Evolutionary conservation across 352 stramenopile species (phyloP).

Genomic region (Pythium volutum): DNA sequence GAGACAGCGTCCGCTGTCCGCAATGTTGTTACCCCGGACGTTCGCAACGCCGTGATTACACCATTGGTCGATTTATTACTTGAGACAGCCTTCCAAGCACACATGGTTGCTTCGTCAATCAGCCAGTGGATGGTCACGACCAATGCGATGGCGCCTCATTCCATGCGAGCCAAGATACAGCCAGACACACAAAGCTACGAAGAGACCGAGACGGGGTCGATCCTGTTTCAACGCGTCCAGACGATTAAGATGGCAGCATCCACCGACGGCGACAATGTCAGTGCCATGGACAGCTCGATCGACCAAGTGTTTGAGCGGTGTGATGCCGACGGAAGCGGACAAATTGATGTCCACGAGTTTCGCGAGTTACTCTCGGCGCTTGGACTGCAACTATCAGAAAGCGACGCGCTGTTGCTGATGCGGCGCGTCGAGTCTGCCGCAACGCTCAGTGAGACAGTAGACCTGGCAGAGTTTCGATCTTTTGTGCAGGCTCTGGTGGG

Average conservation of each 20-base stretch:
- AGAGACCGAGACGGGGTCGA: conserved; percentile 10
- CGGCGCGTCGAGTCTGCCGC: conserved; percentile 31
- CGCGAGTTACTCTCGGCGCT: conserved; percentile 32
- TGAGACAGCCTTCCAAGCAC: conserved; percentile 33
- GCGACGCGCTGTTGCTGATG: conserved; percentile 48
- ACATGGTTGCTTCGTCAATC: conserved; percentile 32
- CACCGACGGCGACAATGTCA: conserved; percentile 18
- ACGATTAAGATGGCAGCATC: conserved; percentile 28
- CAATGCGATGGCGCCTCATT: conserved; percentile 26
- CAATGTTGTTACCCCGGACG: conserved; percentile 21
- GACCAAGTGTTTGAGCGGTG: conserved; percentile 56
- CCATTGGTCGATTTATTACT: conserved; percentile 44
- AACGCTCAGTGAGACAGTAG: conserved; percentile 20
- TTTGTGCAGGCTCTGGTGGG: conserved; percentile 23
- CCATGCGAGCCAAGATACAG: conserved; percentile 8
- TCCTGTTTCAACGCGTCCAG: conserved; percentile 52
- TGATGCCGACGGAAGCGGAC: conserved; percentile 47
- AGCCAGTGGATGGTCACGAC: conserved; percentile 36
- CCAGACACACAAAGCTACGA: conserved; percentile 6
- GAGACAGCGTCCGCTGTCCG: background rate
- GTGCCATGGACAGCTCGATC: conserved; percentile 16
- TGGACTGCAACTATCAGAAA: conserved; percentile 38
- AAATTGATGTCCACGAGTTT: conserved; percentile 63
- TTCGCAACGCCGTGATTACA: conserved; percentile 32
- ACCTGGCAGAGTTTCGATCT: conserved; percentile 29